Base-by-base conservation (phyloP, 2,329 filamentous ascomycete genomes). In the Tolypocladium tropicale region DNA sequence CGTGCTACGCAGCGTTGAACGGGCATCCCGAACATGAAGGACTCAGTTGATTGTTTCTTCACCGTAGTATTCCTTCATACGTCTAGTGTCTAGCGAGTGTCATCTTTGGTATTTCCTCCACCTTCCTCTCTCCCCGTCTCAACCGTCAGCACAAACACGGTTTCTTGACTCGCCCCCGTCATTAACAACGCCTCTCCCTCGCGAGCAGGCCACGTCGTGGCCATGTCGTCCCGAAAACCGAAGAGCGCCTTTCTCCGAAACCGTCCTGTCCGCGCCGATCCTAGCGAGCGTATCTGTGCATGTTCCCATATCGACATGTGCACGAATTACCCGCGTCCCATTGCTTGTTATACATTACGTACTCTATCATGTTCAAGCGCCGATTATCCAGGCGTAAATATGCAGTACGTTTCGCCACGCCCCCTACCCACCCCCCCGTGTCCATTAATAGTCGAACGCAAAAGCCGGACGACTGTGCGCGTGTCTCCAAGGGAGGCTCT, bases 11-110 rank as follows among this genome's bases (percentile, higher is more conserved):
- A n/a, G n/a, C n/a, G n/a, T n/a, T n/a, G n/a, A n/a, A n/a, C n/a
- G n/a, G n/a, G n/a, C n/a, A n/a, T n/a, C n/a, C n/a, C 46, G 7
- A 6, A 21, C 18, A 14, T 50, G 28, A 18, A 33, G 32, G 12
- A 30, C 12, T 34, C 32, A 23, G 25, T 52, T 49, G 32, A 18
- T 50, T n/a, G 60, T 59, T 60, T 62, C 59, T 57, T 56, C 28
- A 61, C 54, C 56, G 43, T 48, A 53, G 60, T 56, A 58, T 62
- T 63, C 58, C 59, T 62, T 63, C 56, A 57, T 67, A 63, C 62
- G 61, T 65, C 65, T 66, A 59, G 58, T 66, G 61, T 70, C 66
- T 70, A 72, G 70, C 70, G 70, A 72, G 70, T 68, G 70, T 67
- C 67, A 70, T 71, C 68, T 69, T 71, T 68, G 68, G 67, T 70